Conservation (phyloP, 2,329 filamentous ascomycete species). For the Hypoxylon sp. region DNA sequence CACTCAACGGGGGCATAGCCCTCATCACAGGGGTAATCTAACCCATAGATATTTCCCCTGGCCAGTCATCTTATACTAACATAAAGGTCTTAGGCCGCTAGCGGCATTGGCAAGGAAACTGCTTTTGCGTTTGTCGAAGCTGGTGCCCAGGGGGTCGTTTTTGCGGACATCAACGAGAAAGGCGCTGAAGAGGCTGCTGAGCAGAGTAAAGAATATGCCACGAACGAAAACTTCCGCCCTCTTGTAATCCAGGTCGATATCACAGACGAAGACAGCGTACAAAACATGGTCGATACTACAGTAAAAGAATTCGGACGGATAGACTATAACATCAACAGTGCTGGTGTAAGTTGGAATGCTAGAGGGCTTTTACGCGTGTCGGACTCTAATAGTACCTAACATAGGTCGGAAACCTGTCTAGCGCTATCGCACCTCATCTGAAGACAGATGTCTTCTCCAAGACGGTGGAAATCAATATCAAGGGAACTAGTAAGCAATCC, state of each 20-base stretch:
- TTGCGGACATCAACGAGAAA: slow-evolving; percentile 16
- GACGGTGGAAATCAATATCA: slow-evolving; percentile 1
- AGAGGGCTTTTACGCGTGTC: neutral
- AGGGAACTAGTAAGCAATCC: neutral
- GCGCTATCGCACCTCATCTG: neutral
- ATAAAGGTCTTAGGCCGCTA: neutral
- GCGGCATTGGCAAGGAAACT: slow-evolving; percentile 12
- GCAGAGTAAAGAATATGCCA: slow-evolving; percentile 6
- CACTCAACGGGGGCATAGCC: too few relatives aligned
- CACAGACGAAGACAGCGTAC: slow-evolving; percentile 1
- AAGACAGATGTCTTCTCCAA: neutral
- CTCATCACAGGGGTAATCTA: neutral
- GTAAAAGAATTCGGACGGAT: slow-evolving; percentile 21
- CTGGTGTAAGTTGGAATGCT: slow-evolving; percentile 10
- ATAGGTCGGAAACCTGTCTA: neutral
- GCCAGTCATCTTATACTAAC: too few relatives aligned
- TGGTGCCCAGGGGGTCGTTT: neutral
- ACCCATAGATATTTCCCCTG: too few relatives aligned
- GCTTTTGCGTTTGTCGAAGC: slow-evolving; percentile 5
- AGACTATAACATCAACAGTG: slow-evolving; percentile 26
- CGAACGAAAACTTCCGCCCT: neutral
- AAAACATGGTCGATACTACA: neutral
- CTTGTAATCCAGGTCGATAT: slow-evolving; percentile 16
- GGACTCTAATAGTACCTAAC: neutral
- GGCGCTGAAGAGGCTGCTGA: neutral